Evolutionary conservation across 805 yeast genomes (phyloP).

Genomic region (Ogataea henricii): DNA sequence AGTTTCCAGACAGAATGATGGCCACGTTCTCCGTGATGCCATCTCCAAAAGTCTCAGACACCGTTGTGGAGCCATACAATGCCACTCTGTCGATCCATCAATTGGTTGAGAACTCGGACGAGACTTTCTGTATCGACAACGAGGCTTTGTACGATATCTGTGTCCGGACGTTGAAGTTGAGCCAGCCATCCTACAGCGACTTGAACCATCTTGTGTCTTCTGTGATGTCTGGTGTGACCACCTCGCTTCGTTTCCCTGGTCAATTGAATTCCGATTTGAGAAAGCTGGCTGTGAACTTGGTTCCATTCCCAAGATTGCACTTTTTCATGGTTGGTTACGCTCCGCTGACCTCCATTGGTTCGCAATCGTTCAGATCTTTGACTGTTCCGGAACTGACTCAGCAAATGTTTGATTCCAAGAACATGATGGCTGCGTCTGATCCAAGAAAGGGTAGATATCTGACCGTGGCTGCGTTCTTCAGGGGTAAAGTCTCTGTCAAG

Average conservation of each 20-base stretch:
- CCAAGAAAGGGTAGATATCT: slow-evolving; percentile 89
- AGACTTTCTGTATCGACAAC: slow-evolving; percentile 93
- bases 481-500: slow-evolving; percentile 89
- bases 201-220: slow-evolving; percentile 82
- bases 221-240: slow-evolving; percentile 95
- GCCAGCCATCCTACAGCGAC: slow-evolving; percentile 76
- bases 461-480: slow-evolving; percentile 91
- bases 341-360: slow-evolving; percentile 79
- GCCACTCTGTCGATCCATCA: slow-evolving; percentile 91
- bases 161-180: slow-evolving; percentile 78
- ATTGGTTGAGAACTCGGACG: slow-evolving; percentile 87
- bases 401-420: slow-evolving; percentile 88
- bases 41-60: slow-evolving; percentile 86
- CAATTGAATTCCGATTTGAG: slow-evolving; percentile 91
- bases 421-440: slow-evolving; percentile 95
- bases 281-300: slow-evolving; percentile 90
- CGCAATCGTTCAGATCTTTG: slow-evolving; percentile 80
- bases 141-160: slow-evolving; percentile 91
- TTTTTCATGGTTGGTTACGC: slow-evolving; percentile 96
- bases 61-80: slow-evolving; percentile 94
- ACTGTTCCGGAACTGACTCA: slow-evolving; percentile 91
- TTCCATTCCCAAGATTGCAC: slow-evolving; percentile 93
- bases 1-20: slow-evolving; percentile 94
- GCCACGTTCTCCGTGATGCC: slow-evolving; percentile 94
- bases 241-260: slow-evolving; percentile 92